Evolutionary conservation across 1,284 basidiomycete species (phyloP).

Genomic region (Butyriboletus appendiculatus): DNA sequence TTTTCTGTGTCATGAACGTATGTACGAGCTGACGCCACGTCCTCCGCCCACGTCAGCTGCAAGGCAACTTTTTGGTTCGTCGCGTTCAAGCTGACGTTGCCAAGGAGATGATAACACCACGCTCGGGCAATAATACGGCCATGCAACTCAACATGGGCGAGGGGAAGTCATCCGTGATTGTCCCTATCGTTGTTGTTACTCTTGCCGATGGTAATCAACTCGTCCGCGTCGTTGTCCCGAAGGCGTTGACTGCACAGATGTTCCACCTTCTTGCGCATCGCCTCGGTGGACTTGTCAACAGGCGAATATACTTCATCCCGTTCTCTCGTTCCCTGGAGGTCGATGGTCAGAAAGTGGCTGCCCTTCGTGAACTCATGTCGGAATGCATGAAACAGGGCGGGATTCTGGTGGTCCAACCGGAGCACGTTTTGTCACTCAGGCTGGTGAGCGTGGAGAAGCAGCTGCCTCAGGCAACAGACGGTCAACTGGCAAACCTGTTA

Average conservation of each 20-base stretch:
- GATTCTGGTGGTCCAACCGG: not conserved
- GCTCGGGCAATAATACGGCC: conserved; percentile 36
- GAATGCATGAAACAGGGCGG: not conserved
- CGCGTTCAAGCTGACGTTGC: conserved; percentile 44
- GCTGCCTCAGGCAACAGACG: too few species aligned
- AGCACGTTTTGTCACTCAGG: not conserved
- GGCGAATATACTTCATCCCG: conserved; percentile 48
- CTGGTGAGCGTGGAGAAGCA: not conserved
- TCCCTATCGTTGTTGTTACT: conserved; percentile 42
- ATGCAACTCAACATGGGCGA: conserved; percentile 63
- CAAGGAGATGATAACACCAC: conserved; percentile 49
- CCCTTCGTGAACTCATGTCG: not conserved
- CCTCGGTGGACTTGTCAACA: conserved; percentile 43
- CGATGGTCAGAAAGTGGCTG: not conserved
- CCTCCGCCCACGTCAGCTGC: conserved; percentile 36
- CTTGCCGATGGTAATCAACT: conserved; percentile 46
- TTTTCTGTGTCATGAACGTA: not conserved
- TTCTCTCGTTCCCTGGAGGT: conserved; percentile 39
- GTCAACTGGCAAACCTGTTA: too few species aligned
- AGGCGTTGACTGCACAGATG: conserved; percentile 44
- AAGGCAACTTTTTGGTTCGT: conserved; percentile 44
- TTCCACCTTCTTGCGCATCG: conserved; percentile 46
- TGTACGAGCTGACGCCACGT: not conserved
- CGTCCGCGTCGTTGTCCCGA: conserved; percentile 50
- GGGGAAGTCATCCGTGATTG: conserved; percentile 57